phyloP scores from a whole-genome alignment of 129 eudicot species.

The Helianthus annuus region DNA sequence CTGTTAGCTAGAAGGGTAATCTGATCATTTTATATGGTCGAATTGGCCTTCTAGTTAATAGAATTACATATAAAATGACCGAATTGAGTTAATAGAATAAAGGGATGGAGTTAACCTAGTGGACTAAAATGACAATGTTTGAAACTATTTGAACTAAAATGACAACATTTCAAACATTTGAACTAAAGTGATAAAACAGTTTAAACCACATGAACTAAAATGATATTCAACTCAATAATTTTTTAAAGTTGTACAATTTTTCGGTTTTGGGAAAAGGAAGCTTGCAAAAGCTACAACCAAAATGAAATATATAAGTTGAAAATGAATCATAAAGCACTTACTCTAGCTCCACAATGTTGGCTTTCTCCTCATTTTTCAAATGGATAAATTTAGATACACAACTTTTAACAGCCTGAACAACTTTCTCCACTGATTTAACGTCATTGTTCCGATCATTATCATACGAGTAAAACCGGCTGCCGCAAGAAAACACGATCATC shows the following conservation, averaged over 20 bases:
- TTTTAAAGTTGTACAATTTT: background rate
- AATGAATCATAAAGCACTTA: constrained; percentile 44
- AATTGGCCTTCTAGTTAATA: no score
- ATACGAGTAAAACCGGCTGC: constrained; percentile 52
- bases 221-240: no score
- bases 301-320: background rate
- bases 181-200: no score
- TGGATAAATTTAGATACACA: constrained; percentile 36
- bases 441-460: constrained; percentile 34
- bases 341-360: constrained; percentile 60
- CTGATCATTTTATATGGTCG: no score
- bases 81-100: no score
- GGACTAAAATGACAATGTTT: no score
- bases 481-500: constrained; percentile 56
- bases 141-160: no score
- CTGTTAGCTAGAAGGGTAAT: no score
- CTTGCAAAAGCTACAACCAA: background rate
- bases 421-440: constrained; percentile 29
- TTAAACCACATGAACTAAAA: no score
- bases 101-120: background rate
- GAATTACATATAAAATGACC: no score
- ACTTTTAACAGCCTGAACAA: constrained; percentile 42
- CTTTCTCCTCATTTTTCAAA: constrained; percentile 19
- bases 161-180: no score
- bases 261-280: background rate